Conservation (phyloP, 805 yeast species). For the Cyberlindnera xylosilytica region DNA sequence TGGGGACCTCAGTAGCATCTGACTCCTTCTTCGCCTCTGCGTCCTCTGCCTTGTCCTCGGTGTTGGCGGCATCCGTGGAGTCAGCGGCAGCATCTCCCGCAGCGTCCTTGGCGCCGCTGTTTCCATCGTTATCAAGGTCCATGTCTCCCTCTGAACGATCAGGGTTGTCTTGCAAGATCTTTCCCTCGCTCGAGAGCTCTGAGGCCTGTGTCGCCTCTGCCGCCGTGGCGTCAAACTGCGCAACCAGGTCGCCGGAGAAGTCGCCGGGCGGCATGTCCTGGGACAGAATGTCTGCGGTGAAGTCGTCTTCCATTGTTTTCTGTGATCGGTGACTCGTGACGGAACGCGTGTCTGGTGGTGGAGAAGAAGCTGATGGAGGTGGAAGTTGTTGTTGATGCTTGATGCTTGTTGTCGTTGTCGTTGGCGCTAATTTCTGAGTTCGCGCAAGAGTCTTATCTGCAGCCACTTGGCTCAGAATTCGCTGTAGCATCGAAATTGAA, state of each 20-base stretch:
- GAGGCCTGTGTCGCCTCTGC: constrained; percentile 2
- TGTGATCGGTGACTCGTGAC: background rate
- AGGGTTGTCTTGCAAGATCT: background rate
- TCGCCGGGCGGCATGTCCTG: background rate
- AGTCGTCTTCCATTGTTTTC: background rate
- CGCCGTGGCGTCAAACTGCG: background rate
- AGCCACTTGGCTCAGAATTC: no score
- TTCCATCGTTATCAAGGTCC: background rate
- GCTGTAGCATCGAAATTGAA: no score
- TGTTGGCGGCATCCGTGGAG: background rate
- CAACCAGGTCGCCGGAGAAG: background rate
- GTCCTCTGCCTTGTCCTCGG: background rate
- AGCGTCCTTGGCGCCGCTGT: background rate
- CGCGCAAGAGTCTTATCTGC: no score
- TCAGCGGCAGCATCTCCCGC: background rate
- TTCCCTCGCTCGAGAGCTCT: background rate
- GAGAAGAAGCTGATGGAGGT: background rate
- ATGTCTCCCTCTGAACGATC: background rate
- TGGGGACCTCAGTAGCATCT: background rate
- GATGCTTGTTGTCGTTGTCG: no score
- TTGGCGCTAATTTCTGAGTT: no score
- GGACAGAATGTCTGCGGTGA: background rate
- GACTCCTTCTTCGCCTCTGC: background rate
- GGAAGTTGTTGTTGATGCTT: no score
- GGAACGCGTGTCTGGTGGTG: background rate